phyloP scores from a whole-genome alignment of 179 eudicot species.

The Amaranthus tricolor region DNA sequence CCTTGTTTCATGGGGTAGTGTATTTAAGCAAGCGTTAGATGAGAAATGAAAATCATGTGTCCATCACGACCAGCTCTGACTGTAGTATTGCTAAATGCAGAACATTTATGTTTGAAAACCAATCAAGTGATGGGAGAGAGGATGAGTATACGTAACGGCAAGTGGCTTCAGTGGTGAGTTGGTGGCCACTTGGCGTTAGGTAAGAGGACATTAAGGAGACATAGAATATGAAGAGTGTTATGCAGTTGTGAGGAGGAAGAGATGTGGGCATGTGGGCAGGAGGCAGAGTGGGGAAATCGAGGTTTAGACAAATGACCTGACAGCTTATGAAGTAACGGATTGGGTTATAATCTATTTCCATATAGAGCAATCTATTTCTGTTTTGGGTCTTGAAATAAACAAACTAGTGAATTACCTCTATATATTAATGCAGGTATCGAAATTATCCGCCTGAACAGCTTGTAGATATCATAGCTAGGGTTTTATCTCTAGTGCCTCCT shows the following conservation, averaged over 20 bases:
- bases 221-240: neutral
- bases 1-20: neutral
- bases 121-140: slow-evolving; percentile 1
- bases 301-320: neutral
- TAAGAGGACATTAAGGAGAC: neutral
- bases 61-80: neutral
- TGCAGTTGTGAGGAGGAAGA: neutral
- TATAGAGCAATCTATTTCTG: neutral
- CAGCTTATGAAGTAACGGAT: neutral
- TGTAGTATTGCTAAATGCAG: neutral
- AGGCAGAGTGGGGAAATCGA: neutral
- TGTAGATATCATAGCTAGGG: slow-evolving; percentile 93
- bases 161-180: neutral
- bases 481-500: slow-evolving; percentile 93
- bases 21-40: neutral
- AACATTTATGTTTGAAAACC: neutral
- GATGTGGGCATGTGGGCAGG: neutral
- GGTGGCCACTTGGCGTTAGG: neutral
- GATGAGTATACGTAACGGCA: neutral
- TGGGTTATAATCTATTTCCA: neutral
- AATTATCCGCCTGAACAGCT: slow-evolving; percentile 99
- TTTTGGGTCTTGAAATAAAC: neutral
- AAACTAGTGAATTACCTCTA: neutral
- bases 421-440: slow-evolving; percentile 63
- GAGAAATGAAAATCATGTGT: neutral